phyloP scores from a whole-genome alignment of 495 filamentous ascomycete species.

The Copromyces sp. region DNA sequence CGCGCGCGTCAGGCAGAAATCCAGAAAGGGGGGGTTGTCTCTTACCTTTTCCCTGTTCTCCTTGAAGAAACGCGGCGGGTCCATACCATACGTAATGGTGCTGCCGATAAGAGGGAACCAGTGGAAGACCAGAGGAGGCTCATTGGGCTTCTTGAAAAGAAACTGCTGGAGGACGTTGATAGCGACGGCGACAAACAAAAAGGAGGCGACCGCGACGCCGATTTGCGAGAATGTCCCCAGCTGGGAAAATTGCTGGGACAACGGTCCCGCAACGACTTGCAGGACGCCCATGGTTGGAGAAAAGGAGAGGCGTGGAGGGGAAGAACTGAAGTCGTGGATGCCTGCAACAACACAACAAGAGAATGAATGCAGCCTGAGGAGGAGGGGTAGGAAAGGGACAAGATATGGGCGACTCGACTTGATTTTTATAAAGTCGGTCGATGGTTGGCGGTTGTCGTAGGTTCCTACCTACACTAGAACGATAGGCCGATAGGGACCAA shows the following conservation, averaged over 20 bases:
- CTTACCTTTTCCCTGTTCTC: slow-evolving; percentile 58
- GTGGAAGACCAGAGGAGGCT: slow-evolving; percentile 76
- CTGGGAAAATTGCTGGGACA: slow-evolving; percentile 31
- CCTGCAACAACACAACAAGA: neutral
- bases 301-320: neutral
- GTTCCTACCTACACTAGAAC: neutral
- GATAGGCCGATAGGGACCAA: neutral
- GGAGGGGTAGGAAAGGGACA: neutral
- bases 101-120: slow-evolving; percentile 73
- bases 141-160: slow-evolving; percentile 58
- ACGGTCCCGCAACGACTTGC: slow-evolving; percentile 34
- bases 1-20: neutral
- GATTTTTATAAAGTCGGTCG: neutral
- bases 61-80: slow-evolving; percentile 71
- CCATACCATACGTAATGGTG: slow-evolving; percentile 73
- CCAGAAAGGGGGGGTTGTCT: neutral
- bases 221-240: slow-evolving; percentile 38
- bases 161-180: slow-evolving; percentile 60
- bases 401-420: neutral
- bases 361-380: neutral
- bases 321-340: neutral
- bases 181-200: slow-evolving; percentile 45
- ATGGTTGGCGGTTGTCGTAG: slow-evolving; percentile 1
- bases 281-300: slow-evolving; percentile 38
- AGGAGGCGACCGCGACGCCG: slow-evolving; percentile 28